Conservation (phyloP, 495 filamentous ascomycete species). For the Lasiosphaeris hirsuta region DNA sequence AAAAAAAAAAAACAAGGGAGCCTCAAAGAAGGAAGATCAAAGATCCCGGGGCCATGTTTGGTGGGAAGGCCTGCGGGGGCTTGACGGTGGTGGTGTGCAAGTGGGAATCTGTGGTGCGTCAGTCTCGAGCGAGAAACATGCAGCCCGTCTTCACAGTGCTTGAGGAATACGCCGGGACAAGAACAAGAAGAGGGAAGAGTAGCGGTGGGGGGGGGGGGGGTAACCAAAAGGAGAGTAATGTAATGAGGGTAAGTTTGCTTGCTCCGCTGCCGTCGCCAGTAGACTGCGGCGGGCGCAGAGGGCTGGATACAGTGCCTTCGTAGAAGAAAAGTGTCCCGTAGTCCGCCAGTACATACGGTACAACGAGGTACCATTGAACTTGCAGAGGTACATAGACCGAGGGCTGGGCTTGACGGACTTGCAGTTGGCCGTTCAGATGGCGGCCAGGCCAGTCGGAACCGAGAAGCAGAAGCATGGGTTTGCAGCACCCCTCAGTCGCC, state of each 20-base stretch:
- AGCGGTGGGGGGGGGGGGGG: slow-evolving; percentile 11
- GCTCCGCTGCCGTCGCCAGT: slow-evolving; percentile 4
- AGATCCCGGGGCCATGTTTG: neutral
- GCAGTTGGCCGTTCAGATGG: slow-evolving; percentile 13
- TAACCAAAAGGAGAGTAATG: slow-evolving; percentile 5
- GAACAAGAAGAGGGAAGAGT: neutral
- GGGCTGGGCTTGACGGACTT: slow-evolving; percentile 6
- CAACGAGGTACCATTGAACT: slow-evolving; percentile 28
- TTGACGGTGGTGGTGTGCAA: neutral
- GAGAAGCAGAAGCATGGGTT: slow-evolving; percentile 14
- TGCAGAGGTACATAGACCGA: slow-evolving; percentile 30
- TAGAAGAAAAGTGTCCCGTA: neutral
- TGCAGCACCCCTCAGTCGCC: slow-evolving; percentile 15
- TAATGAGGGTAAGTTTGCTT: slow-evolving; percentile 4
- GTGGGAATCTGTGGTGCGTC: slow-evolving; percentile 4
- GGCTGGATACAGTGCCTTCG: slow-evolving; percentile 12
- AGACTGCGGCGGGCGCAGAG: neutral
- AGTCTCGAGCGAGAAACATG: slow-evolving; percentile 9
- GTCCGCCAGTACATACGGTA: slow-evolving; percentile 26
- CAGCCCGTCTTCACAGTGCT: slow-evolving; percentile 1
- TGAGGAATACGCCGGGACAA: neutral
- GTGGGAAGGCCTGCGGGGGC: neutral
- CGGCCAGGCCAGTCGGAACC: slow-evolving; percentile 24
- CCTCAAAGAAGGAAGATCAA: too few relatives aligned
- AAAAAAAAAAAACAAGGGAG: neutral